Evolutionary conservation across 495 filamentous ascomycete species (phyloP).

Genomic region (Neurospora pannonica): DNA sequence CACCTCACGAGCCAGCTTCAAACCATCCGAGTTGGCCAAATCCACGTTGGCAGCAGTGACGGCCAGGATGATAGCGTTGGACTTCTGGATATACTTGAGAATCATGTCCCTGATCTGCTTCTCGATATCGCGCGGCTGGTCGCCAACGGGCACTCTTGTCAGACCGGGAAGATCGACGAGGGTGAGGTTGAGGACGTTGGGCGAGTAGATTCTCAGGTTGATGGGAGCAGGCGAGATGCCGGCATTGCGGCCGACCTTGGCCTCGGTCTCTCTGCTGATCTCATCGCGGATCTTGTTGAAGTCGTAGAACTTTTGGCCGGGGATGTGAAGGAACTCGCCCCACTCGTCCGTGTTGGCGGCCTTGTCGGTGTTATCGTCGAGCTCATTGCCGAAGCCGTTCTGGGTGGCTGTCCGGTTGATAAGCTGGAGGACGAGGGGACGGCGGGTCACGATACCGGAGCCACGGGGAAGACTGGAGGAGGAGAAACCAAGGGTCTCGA

Average conservation of each 20-base stretch:
- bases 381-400: constrained; percentile 71
- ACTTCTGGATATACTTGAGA: constrained; percentile 94
- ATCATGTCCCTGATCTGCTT: constrained; percentile 97
- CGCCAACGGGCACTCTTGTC: constrained; percentile 96
- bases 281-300: constrained; percentile 99
- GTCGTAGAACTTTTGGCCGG: constrained; percentile 95
- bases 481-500: constrained; percentile 1
- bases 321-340: constrained; percentile 98
- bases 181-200: constrained; percentile 94
- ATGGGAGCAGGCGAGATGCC: constrained; percentile 94
- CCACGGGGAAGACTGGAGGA: constrained; percentile 79
- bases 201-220: constrained; percentile 95
- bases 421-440: constrained; percentile 93
- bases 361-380: constrained; percentile 56
- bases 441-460: constrained; percentile 92
- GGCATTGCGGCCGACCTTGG: constrained; percentile 92
- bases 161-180: constrained; percentile 95
- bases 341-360: constrained; percentile 91
- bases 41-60: constrained; percentile 96
- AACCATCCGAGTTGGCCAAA: constrained; percentile 94
- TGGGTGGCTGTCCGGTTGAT: constrained; percentile 68
- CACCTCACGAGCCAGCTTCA: constrained; percentile 94
- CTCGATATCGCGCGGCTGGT: constrained; percentile 98
- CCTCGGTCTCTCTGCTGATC: constrained; percentile 92
- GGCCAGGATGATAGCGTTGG: constrained; percentile 95